Conservation (phyloP, 345 rosid species). For the Camelina laxa region DNA sequence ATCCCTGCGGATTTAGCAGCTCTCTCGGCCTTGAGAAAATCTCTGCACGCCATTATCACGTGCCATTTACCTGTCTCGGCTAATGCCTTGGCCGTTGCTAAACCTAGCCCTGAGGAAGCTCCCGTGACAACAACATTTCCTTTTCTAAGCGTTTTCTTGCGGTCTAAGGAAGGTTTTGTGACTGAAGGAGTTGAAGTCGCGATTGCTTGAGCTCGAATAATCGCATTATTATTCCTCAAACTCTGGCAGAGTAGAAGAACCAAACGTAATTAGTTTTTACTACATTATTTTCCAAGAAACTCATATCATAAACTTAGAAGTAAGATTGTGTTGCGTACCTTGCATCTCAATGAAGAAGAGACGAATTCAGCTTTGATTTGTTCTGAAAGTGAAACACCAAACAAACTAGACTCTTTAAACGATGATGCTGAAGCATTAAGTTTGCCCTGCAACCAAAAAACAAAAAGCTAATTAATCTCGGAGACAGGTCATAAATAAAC, state of each 20-base stretch:
- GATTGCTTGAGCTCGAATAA: constrained; percentile 60
- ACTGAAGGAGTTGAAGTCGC: constrained; percentile 66
- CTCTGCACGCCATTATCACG: constrained; percentile 90
- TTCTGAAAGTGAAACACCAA: constrained; percentile 75
- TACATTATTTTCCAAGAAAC: neutral
- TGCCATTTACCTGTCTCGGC: constrained; percentile 93
- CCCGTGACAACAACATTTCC: constrained; percentile 79
- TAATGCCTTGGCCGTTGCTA: constrained; percentile 83
- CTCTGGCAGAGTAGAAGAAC: constrained; percentile 23
- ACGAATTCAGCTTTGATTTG: constrained; percentile 57
- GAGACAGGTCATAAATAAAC: neutral
- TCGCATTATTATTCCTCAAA: constrained; percentile 49
- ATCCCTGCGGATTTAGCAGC: constrained; percentile 55
- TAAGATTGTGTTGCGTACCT: constrained; percentile 48
- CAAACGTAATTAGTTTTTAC: neutral
- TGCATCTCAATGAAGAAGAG: constrained; percentile 62
- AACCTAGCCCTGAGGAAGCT: constrained; percentile 85
- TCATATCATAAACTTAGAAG: neutral
- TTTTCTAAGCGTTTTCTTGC: constrained; percentile 81
- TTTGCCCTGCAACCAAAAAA: constrained; percentile 59
- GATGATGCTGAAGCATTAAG: constrained; percentile 41
- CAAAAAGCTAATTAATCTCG: constrained; percentile 7
- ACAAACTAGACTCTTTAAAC: constrained; percentile 69
- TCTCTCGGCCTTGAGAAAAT: constrained; percentile 40
- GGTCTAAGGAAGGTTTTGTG: constrained; percentile 48